phyloP scores from a whole-genome alignment of 2,329 filamentous ascomycete species.

The Trichophyton simii region DNA sequence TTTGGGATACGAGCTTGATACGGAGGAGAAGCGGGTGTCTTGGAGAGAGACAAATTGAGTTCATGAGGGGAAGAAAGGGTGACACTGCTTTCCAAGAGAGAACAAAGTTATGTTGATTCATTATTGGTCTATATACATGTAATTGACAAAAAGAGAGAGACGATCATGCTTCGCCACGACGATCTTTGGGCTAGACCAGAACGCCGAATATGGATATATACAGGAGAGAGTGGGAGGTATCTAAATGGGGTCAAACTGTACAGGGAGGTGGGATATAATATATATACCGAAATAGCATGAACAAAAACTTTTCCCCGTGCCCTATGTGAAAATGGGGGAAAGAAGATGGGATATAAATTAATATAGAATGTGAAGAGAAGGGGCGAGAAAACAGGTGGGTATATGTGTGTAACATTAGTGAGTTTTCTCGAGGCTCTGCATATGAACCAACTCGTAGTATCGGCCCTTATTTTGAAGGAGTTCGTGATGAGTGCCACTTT shows the following conservation, averaged over 20 bases:
- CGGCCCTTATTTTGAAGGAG: conserved; percentile 57
- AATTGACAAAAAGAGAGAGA: background rate
- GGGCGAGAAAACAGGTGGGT: background rate
- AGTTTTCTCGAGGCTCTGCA: conserved; percentile 50
- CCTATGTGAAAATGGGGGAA: background rate
- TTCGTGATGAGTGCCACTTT: conserved; percentile 67
- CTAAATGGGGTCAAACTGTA: background rate
- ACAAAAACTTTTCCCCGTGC: background rate
- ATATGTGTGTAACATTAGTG: background rate
- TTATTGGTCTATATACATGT: background rate
- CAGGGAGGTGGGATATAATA: background rate
- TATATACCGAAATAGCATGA: background rate
- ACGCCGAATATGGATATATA: background rate
- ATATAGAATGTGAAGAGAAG: background rate
- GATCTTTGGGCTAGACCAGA: background rate
- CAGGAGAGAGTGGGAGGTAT: background rate
- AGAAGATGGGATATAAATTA: background rate
- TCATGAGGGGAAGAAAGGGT: too few species aligned
- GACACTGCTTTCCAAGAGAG: too few species aligned
- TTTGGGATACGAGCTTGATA: background rate
- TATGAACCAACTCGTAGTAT: conserved; percentile 66
- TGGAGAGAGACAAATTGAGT: background rate
- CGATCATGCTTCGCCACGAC: background rate
- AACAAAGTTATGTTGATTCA: background rate
- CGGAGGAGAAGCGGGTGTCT: background rate